phyloP scores from a whole-genome alignment of 2,329 filamentous ascomycete species.

The Davidsoniella australis region DNA sequence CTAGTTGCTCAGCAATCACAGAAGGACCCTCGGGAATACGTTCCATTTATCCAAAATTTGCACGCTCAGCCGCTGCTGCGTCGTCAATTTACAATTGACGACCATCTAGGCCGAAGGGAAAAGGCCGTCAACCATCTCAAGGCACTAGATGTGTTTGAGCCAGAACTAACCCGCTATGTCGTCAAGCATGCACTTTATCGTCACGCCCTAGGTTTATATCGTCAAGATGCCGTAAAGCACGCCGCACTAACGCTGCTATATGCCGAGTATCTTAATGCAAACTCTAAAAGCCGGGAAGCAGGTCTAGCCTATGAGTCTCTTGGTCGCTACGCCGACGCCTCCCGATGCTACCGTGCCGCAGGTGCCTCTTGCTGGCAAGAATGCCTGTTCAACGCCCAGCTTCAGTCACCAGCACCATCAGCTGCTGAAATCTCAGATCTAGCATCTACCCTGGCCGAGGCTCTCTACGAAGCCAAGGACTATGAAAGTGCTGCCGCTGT shows the following conservation, averaged over 20 bases:
- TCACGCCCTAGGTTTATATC: slow-evolving; percentile 62
- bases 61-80: slow-evolving; percentile 56
- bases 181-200: slow-evolving; percentile 66
- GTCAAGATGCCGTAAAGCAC: slow-evolving; percentile 56
- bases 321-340: slow-evolving; percentile 54
- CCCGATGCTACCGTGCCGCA: slow-evolving; percentile 66
- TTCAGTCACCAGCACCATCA: slow-evolving; percentile 43
- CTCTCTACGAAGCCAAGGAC: slow-evolving; percentile 69
- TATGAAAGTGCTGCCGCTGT: slow-evolving; percentile 65
- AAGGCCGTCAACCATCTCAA: slow-evolving; percentile 71
- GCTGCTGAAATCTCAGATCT: slow-evolving; percentile 45
- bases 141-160: slow-evolving; percentile 54
- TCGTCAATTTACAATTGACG: slow-evolving; percentile 71
- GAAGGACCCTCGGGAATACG: slow-evolving; percentile 84
- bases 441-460: slow-evolving; percentile 59
- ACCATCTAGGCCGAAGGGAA: slow-evolving; percentile 57
- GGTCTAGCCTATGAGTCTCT: slow-evolving; percentile 85
- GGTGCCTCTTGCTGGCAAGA: slow-evolving; percentile 73
- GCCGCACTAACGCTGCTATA: slow-evolving; percentile 58
- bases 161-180: slow-evolving; percentile 56
- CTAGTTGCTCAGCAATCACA: slow-evolving; percentile 91
- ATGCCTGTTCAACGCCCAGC: slow-evolving; percentile 61
- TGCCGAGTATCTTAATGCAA: slow-evolving; percentile 56
- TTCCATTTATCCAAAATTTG: slow-evolving; percentile 81
- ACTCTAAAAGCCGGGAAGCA: slow-evolving; percentile 68